phyloP scores from a whole-genome alignment of 768 basidiomycete species.

The Lentinula guzmanii region DNA sequence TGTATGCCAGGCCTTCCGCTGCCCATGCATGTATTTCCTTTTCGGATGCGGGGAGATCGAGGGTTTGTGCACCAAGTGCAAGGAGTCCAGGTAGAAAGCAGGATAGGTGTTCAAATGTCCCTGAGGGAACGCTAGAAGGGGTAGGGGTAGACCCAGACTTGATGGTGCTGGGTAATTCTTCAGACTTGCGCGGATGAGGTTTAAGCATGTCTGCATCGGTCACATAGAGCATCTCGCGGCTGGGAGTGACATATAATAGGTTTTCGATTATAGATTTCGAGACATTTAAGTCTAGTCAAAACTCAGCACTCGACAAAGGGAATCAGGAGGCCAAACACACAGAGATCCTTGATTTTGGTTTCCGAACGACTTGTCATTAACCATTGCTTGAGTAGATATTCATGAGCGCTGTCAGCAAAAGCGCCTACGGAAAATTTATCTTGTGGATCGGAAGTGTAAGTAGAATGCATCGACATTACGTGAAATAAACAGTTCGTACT shows the following conservation, averaged over 20 bases:
- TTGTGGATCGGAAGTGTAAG: conserved; percentile 9
- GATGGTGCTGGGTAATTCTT: background rate
- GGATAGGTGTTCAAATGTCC: conserved; percentile 58
- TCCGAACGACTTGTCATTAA: conserved; percentile 52
- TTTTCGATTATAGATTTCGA: conserved; percentile 49
- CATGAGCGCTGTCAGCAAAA: conserved; percentile 60
- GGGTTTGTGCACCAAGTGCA: conserved; percentile 52
- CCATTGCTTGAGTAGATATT: conserved; percentile 68
- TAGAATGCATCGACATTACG: conserved; percentile 13
- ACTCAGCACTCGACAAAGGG: conserved; percentile 6
- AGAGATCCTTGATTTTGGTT: conserved; percentile 45
- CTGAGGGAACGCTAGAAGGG: conserved; percentile 19
- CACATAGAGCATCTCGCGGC: conserved; percentile 55
- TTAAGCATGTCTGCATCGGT: conserved; percentile 33
- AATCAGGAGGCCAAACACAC: conserved; percentile 30
- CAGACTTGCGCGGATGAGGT: conserved; percentile 9
- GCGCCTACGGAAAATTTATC: conserved; percentile 47
- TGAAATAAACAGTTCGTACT: conserved; percentile 28
- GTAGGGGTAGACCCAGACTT: background rate
- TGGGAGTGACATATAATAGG: conserved; percentile 52
- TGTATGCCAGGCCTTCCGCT: conserved; percentile 55
- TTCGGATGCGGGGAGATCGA: conserved; percentile 27
- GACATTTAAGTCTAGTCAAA: conserved; percentile 41
- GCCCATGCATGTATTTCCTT: conserved; percentile 50
- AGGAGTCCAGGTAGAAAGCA: conserved; percentile 67